Base-by-base conservation (phyloP, 2,329 filamentous ascomycete genomes). In the Pseudocercospora vitis region DNA sequence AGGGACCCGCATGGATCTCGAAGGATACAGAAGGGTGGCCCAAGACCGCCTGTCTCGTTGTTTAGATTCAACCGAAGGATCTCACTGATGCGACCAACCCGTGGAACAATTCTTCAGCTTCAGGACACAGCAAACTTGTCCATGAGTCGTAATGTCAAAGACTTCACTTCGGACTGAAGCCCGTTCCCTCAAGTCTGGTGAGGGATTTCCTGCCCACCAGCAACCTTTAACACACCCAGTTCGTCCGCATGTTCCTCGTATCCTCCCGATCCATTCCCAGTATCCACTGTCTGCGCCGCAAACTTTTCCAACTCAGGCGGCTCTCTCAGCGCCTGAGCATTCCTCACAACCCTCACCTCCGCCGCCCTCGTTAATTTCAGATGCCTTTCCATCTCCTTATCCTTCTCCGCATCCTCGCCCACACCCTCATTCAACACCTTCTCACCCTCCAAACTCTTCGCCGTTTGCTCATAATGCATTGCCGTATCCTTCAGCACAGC, bases 271-370 rank as follows among this genome's bases (percentile, higher is more conserved):
- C 31, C 37, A 32, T 12, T 7, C 11, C 16, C 46, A 24, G 40
- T 47, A 9, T 53, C 51, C 48, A 76, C 65, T 21, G 60, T 60
- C 70, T 65, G 70, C 55, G 69, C 86, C 85, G 59, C 76, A 75
- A 72, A 91, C 86, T 63, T 62, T 61, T 81, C 77, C 7, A 86
- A 72, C 37, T 79, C 73, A 0, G 89, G 89, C 8, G 91, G 91
- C 55, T 82, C 72, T 49, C 84, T 76, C 68, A 96, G 70, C 58
- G 85, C 84, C 50, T 77, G 78, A 54, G 88, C 73, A 69, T 92
- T 90, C 63, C 89, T 80, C 48, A 95, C 86, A 33, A 97, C 79
- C 68, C 86, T 84, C 61, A 99, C 81, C 76, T 99, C 94, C 6
- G 89, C 86, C n/a, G 91, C 91, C 72, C 91, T 89, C 53, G 87